Conservation (phyloP, 2,329 filamentous ascomycete genomes). For the Colletotrichum australisinense region DNA sequence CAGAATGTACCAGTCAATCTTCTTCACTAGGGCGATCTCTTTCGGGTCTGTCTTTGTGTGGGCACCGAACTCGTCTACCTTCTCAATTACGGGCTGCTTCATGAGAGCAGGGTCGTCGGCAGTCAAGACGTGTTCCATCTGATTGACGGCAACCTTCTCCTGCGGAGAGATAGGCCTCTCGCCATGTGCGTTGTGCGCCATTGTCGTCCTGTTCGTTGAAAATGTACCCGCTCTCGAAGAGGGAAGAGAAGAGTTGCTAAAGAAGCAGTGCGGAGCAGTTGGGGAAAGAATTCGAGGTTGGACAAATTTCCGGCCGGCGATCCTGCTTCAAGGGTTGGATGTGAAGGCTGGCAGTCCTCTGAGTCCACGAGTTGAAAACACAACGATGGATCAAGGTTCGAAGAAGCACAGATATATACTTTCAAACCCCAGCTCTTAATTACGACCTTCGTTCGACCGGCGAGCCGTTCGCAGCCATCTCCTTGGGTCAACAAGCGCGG, state of each 20-base stretch:
- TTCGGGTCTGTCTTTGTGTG: slow-evolving; percentile 52
- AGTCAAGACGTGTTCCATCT: slow-evolving; percentile 27
- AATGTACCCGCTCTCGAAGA: background rate
- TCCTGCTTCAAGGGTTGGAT: background rate
- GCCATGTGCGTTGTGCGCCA: background rate
- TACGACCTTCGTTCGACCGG: background rate
- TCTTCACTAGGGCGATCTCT: slow-evolving; percentile 49
- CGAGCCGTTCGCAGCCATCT: slow-evolving; percentile 15
- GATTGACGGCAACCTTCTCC: slow-evolving; percentile 29
- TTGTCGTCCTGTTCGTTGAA: background rate
- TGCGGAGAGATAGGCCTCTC: slow-evolving; percentile 17
- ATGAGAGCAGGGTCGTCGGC: slow-evolving; percentile 27
- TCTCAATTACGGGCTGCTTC: slow-evolving; percentile 34
- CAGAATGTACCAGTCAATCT: slow-evolving; percentile 49
- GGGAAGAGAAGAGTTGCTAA: too few relatives aligned
- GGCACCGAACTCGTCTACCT: slow-evolving; percentile 51
- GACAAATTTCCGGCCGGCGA: background rate
- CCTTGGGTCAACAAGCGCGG: slow-evolving; percentile 11
- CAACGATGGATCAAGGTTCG: background rate
- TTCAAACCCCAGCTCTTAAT: too few relatives aligned
- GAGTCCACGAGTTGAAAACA: background rate
- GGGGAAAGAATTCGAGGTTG: background rate
- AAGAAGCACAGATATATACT: slow-evolving; percentile 8
- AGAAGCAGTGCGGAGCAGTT: background rate
- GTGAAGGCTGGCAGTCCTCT: background rate